Conservation (phyloP, 805 yeast species). For the Yarrowia osloensis region DNA sequence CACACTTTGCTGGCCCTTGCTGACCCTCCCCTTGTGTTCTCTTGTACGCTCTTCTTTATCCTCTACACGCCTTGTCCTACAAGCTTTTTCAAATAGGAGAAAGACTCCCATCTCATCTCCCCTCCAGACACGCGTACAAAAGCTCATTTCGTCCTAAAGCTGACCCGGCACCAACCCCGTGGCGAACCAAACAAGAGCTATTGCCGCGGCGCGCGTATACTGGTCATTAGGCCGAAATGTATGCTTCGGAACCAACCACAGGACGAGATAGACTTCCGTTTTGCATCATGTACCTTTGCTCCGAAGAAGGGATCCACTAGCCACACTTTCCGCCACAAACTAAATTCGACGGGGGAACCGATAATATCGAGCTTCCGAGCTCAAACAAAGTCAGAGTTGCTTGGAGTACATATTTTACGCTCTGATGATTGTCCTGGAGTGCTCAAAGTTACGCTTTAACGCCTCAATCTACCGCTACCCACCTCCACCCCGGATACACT, state of each 20-base stretch:
- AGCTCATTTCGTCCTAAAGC: background rate
- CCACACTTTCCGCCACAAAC: slow-evolving; percentile 11
- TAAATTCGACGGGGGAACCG: background rate
- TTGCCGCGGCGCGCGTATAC: background rate
- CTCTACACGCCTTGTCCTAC: no score
- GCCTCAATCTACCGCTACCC: background rate
- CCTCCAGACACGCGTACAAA: background rate
- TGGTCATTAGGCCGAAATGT: background rate
- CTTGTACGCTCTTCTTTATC: no score
- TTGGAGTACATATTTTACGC: background rate
- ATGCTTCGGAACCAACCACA: background rate
- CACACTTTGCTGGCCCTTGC: no score
- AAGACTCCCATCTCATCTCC: background rate
- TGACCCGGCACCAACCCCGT: background rate
- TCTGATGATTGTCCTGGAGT: background rate
- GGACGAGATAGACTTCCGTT: background rate
- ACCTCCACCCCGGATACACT: background rate
- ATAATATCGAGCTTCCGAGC: no score
- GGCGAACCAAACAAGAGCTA: background rate
- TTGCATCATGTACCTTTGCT: slow-evolving; percentile 6
- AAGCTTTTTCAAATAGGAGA: no score
- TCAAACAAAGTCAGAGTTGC: no score
- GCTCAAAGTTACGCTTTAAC: background rate
- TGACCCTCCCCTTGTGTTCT: no score
- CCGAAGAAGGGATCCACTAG: slow-evolving; percentile 14